Percentiles rank a stretch among this genome's conserved stretches.
phyloP scores from a whole-genome alignment of 208 protist species.

The Leishmania tarentolae region DNA sequence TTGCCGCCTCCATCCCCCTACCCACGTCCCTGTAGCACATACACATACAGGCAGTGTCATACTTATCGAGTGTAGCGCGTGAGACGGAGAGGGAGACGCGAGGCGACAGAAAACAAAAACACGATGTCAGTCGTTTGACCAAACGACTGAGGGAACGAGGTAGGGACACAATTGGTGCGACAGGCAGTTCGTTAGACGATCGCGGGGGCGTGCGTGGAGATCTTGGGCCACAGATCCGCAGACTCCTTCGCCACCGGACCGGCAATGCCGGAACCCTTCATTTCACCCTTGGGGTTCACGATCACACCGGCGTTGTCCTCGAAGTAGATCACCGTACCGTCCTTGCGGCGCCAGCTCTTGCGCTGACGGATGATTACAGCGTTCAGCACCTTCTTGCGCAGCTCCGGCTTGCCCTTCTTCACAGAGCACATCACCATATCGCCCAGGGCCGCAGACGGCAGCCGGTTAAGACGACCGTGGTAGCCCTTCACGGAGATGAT shows the following conservation, averaged over 20 bases:
- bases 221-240: slow-evolving; percentile 99
- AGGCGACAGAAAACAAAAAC: not conserved
- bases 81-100: not conserved
- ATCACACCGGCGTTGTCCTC: slow-evolving; percentile 99
- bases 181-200: slow-evolving; percentile 94
- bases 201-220: slow-evolving; percentile 95
- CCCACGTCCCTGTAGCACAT: not conserved
- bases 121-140: not conserved
- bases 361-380: slow-evolving; percentile 99
- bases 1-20: not conserved
- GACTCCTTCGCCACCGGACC: slow-evolving; percentile 99
- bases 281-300: slow-evolving; percentile 99
- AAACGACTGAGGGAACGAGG: not conserved
- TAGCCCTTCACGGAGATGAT: slow-evolving; percentile 99
- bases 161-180: not conserved
- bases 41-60: not conserved
- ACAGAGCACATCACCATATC: slow-evolving; percentile 99
- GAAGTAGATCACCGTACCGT: slow-evolving; percentile 99
- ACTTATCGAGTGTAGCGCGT: not conserved
- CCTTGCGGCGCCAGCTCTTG: slow-evolving; percentile 98
- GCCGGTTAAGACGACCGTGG: slow-evolving; percentile 98
- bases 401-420: slow-evolving; percentile 99
- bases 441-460: slow-evolving; percentile 97
- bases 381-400: slow-evolving; percentile 99
- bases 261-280: slow-evolving; percentile 99